These are phyloP conservation scores for Blastobotrys buckinghamii DNA, from an alignment of 1,139 yeast genomes.

Conservation along the genomic window DNA sequence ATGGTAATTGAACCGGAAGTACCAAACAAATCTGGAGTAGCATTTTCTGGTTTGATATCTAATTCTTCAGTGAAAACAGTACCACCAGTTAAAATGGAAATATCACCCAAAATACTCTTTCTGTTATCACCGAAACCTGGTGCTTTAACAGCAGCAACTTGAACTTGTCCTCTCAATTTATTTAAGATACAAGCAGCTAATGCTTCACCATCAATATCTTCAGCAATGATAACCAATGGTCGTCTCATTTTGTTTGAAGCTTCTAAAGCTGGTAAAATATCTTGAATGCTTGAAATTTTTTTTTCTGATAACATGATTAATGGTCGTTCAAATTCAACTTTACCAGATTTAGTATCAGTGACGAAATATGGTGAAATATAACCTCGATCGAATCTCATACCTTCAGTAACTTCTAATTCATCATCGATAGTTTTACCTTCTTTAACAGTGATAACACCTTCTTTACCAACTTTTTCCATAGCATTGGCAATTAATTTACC, in stretches of 20 bases:
- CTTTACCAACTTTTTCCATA: constrained; percentile 99
- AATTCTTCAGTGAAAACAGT: constrained; percentile 98
- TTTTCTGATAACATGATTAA: constrained; percentile 84
- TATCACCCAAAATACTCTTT: constrained; percentile 95
- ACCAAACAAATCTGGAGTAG: constrained; percentile 87
- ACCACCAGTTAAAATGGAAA: constrained; percentile 96
- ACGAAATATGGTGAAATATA: constrained; percentile 97
- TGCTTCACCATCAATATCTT: constrained; percentile 98
- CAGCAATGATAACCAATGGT: constrained; percentile 92
- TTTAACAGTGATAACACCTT: constrained; percentile 97
- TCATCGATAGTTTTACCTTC: constrained; percentile 97
- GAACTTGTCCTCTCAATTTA: constrained; percentile 98
- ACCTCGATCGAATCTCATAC: constrained; percentile 99
- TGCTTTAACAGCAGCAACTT: constrained; percentile 97
- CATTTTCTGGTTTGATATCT: constrained; percentile 95
- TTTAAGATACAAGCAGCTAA: constrained; percentile 97
- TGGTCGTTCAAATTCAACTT: constrained; percentile 97
- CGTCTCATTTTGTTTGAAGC: constrained; percentile 92
- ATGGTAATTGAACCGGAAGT: constrained; percentile 88
- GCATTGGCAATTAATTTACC: constrained; percentile 93
- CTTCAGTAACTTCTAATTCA: constrained; percentile 96
- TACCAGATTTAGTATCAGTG: constrained; percentile 93
- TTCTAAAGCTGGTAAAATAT: constrained; percentile 90
- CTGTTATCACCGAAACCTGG: constrained; percentile 99
- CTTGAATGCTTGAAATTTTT: constrained; percentile 90